These are phyloP conservation scores for Exophiala spinifera DNA, from an alignment of 2,329 filamentous ascomycete species.

Conservation along the genomic window DNA sequence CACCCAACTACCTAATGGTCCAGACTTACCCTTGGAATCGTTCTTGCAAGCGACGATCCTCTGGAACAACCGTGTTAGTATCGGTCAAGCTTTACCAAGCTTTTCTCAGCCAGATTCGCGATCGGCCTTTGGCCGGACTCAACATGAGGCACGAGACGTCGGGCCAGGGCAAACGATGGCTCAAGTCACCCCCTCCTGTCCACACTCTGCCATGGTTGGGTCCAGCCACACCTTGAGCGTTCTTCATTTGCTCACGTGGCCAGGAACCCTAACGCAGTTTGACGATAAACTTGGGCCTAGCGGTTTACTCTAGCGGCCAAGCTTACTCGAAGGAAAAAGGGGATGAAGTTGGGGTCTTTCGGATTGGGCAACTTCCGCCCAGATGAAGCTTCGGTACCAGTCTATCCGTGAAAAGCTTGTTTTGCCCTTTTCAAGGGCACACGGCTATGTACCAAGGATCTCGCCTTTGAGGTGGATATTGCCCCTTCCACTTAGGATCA, in stretches of 20 bases:
- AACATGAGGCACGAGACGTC: conserved; percentile 18
- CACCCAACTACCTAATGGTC: background rate
- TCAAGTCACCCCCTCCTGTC: background rate
- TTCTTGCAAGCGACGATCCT: background rate
- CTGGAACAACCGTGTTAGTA: background rate
- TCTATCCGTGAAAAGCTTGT: conserved; percentile 4
- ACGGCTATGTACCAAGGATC: conserved; percentile 34
- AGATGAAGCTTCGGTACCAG: background rate
- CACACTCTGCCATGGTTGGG: background rate
- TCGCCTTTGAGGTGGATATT: conserved; percentile 48
- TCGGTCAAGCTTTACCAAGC: conserved; percentile 32
- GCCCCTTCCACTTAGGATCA: conserved; percentile 41
- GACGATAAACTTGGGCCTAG: background rate
- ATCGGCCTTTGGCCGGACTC: conserved; percentile 16
- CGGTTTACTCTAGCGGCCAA: background rate
- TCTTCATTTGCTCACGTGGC: background rate
- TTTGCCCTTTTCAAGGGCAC: background rate
- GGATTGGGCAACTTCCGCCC: conserved; percentile 41
- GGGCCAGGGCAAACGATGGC: background rate
- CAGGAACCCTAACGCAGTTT: background rate
- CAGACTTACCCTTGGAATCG: background rate
- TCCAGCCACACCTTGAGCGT: background rate
- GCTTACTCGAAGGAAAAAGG: too few species aligned
- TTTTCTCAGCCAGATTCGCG: conserved; percentile 37
- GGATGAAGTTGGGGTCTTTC: conserved; percentile 7